Base-by-base conservation (phyloP, 352 stramenopile genomes). In the Pythium dissimile region DNA sequence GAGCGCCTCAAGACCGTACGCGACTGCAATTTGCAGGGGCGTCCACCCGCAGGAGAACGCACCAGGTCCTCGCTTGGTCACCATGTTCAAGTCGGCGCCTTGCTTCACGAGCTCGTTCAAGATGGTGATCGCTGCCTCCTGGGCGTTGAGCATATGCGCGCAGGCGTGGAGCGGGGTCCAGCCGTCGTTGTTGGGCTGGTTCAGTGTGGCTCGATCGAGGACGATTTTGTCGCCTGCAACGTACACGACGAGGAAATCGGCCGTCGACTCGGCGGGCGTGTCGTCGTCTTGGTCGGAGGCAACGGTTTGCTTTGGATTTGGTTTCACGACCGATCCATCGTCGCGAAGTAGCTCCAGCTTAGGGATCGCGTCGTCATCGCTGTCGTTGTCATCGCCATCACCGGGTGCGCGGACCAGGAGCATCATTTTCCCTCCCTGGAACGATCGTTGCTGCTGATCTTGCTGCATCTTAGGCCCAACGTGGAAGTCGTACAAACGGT, bases 401-500 rank as follows among this genome's bases (percentile, higher is more conserved):
- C 63, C 56, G 0, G 78, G 75, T 0, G 71, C 77, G 30, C 74
- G 75, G 41, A 91, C 81, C 16, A 88, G 65, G 28, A 89, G 49
- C 41, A 89, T 52, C 75, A 89, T 84, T 46, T 83, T 77, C 31
- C 81, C 78, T 16, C 67, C 58, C 34, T 88, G 72, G 45, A 89
- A 88, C n/a, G 56, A 57, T 11, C 47, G 45, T 2, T 54, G 62
- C 39, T 71, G 64, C 28, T n/a, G n/a, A n/a, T n/a, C n/a, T n/a
- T n/a, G n/a, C n/a, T 77, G 72, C 58, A 85, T 86, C 61, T 81
- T 84, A 1, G 79, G 77, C 2, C 80, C 84, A n/a, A 91, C 58
- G 48, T 90, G 79, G 52, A 93, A 93, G 58, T 93, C 84, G 44
- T 88, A 90, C 48, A 90, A 58, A 5, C 83, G 77, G 61, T 89